phyloP scores from a whole-genome alignment of 192 early-diverging fungal genomes.

The Linnemannia zychae region DNA sequence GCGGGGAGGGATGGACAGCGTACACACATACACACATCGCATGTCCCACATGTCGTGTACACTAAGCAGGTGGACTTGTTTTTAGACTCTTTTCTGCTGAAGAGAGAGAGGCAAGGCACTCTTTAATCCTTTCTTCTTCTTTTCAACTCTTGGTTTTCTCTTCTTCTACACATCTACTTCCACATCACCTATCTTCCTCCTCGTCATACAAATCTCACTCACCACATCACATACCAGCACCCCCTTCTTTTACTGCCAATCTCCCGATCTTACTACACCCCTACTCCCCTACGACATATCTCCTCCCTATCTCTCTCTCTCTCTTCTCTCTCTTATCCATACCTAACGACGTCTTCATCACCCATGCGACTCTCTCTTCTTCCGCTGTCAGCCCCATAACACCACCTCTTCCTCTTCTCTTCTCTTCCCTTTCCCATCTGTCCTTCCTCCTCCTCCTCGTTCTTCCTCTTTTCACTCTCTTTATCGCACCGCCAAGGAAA shows the following conservation, averaged over 20 bases:
- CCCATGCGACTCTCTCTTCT: constrained; percentile 8
- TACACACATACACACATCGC: no score
- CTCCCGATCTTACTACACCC: not conserved
- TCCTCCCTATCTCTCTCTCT: not conserved
- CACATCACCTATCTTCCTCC: not conserved
- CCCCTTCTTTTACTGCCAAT: not conserved
- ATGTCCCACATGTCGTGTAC: no score
- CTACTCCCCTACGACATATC: not conserved
- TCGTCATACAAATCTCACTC: not conserved
- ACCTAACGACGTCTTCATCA: no score
- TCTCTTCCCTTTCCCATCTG: not conserved
- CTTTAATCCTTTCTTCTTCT: not conserved
- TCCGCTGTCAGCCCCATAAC: not conserved
- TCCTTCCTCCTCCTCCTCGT: not conserved
- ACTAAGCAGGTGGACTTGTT: not conserved
- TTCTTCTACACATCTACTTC: no score
- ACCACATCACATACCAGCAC: not conserved
- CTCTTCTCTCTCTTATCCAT: not conserved
- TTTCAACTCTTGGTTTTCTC: no score
- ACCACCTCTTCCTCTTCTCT: not conserved
- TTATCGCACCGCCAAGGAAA: not conserved
- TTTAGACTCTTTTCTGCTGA: constrained; percentile 1
- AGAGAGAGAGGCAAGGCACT: not conserved
- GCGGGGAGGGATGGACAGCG: no score
- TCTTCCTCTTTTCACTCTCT: not conserved